Evolutionary conservation across 2,329 filamentous ascomycete species (phyloP).

Genomic region (Dothistroma pini): DNA sequence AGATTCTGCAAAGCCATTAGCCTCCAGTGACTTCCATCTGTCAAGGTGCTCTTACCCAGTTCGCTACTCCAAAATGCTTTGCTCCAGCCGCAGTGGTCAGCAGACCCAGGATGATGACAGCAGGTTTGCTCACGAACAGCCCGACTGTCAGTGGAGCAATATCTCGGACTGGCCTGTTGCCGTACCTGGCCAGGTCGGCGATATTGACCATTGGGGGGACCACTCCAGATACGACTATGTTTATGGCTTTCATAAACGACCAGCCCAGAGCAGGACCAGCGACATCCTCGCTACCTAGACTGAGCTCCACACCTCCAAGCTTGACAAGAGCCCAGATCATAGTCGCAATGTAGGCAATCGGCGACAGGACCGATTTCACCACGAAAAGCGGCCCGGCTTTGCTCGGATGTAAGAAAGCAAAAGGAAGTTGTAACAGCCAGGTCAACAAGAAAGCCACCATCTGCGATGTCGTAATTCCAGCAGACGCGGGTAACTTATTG

Average conservation of each 20-base stretch:
- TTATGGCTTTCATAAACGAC: slow-evolving; percentile 42
- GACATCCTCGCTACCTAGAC: slow-evolving; percentile 17
- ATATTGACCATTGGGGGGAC: slow-evolving; percentile 38
- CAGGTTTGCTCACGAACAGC: slow-evolving; percentile 38
- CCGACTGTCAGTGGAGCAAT: slow-evolving; percentile 35
- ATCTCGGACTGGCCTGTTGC: slow-evolving; percentile 28
- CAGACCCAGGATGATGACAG: slow-evolving; percentile 43
- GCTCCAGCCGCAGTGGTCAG: slow-evolving; percentile 39
- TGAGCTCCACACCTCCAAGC: slow-evolving; percentile 18
- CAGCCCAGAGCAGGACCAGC: slow-evolving; percentile 30
- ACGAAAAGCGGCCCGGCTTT: slow-evolving; percentile 28
- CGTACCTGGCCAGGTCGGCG: slow-evolving; percentile 43
- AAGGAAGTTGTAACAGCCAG: slow-evolving; percentile 33
- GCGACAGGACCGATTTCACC: slow-evolving; percentile 19
- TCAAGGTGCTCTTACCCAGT: slow-evolving; percentile 33
- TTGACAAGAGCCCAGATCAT: slow-evolving; percentile 77
- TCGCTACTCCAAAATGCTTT: slow-evolving; percentile 36
- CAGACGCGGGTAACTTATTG: slow-evolving; percentile 29
- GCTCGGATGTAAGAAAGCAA: slow-evolving; percentile 35
- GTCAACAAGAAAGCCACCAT: slow-evolving; percentile 33
- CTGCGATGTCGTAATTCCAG: slow-evolving; percentile 34
- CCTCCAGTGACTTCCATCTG: background rate
- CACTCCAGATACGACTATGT: slow-evolving; percentile 38
- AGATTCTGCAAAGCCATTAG: slow-evolving; percentile 29
- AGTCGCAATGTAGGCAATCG: slow-evolving; percentile 69